Conservation (phyloP, 768 basidiomycete species). For the Strobilomyces confusus region DNA sequence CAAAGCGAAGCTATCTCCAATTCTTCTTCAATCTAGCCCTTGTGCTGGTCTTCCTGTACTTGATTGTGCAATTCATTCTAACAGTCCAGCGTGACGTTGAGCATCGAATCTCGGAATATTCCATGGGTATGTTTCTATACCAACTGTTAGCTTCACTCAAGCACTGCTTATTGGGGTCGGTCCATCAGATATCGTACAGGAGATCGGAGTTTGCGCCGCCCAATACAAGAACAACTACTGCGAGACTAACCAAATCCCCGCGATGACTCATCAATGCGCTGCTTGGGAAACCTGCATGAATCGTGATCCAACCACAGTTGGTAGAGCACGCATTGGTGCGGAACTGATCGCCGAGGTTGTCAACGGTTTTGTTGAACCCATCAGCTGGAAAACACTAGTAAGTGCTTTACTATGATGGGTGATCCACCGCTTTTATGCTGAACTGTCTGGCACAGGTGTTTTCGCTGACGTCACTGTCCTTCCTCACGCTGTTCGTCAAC, state of each 20-base stretch:
- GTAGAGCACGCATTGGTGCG: slow-evolving; percentile 85
- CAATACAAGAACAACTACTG: slow-evolving; percentile 84
- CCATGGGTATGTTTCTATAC: slow-evolving; percentile 56
- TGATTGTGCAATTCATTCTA: slow-evolving; percentile 80
- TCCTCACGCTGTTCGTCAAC: slow-evolving; percentile 78
- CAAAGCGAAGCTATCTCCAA: slow-evolving; percentile 70
- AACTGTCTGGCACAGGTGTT: slow-evolving; percentile 48
- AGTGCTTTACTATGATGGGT: slow-evolving; percentile 29
- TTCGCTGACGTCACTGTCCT: slow-evolving; percentile 69
- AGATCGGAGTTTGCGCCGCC: slow-evolving; percentile 82
- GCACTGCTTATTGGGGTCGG: slow-evolving; percentile 18
- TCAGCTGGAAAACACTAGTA: slow-evolving; percentile 96
- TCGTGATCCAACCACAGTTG: slow-evolving; percentile 85
- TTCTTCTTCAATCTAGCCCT: slow-evolving; percentile 91
- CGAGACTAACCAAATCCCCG: slow-evolving; percentile 70
- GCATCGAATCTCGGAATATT: slow-evolving; percentile 82
- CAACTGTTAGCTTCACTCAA: slow-evolving; percentile 8
- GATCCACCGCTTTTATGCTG: slow-evolving; percentile 16
- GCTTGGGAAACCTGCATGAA: slow-evolving; percentile 96
- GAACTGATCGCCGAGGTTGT: slow-evolving; percentile 95
- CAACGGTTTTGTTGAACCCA: slow-evolving; percentile 94
- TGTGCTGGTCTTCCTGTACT: slow-evolving; percentile 77
- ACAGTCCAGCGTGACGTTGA: slow-evolving; percentile 90
- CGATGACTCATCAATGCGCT: slow-evolving; percentile 81
- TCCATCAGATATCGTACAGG: slow-evolving; percentile 82